These are phyloP conservation scores for Blumeriella jaapii DNA, from an alignment of 2,329 filamentous ascomycete genomes.

Conservation along the genomic window DNA sequence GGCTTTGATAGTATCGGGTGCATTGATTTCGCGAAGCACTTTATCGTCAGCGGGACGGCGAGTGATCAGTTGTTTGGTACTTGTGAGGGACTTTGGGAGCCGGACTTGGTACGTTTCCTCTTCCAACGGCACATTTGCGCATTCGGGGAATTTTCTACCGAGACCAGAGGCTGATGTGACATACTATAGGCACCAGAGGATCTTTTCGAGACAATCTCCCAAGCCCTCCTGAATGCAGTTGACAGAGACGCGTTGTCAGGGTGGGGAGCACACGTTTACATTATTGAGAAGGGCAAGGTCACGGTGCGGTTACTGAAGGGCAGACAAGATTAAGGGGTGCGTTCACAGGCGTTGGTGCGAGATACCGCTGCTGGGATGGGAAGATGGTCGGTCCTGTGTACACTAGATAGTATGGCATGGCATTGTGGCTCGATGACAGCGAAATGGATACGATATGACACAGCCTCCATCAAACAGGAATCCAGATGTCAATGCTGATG, in stretches of 20 bases:
- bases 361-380: slow-evolving; percentile 2
- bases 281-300: slow-evolving; percentile 99
- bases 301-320: slow-evolving; percentile 98
- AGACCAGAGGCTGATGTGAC: slow-evolving; percentile 1
- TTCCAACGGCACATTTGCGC: not conserved
- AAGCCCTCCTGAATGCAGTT: slow-evolving; percentile 87
- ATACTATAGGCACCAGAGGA: slow-evolving; percentile 68
- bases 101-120: slow-evolving; percentile 63
- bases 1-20: slow-evolving; percentile 98
- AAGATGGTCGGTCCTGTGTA: slow-evolving; percentile 20
- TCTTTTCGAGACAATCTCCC: slow-evolving; percentile 96
- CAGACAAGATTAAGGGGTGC: slow-evolving; percentile 64
- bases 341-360: not conserved
- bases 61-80: slow-evolving; percentile 98
- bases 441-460: slow-evolving; percentile 15
- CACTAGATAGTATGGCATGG: slow-evolving; percentile 17
- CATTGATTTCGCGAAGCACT: slow-evolving; percentile 99
- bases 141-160: not conserved
- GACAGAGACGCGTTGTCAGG: slow-evolving; percentile 94
- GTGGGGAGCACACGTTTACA: slow-evolving; percentile 98
- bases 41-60: slow-evolving; percentile 93
- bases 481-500: too few relatives aligned
- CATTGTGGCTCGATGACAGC: slow-evolving; percentile 12
- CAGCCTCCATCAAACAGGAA: not conserved
- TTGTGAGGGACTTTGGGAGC: slow-evolving; percentile 96